phyloP scores from a whole-genome alignment of 352 stramenopile species.

The Globisporangium ultimum region DNA sequence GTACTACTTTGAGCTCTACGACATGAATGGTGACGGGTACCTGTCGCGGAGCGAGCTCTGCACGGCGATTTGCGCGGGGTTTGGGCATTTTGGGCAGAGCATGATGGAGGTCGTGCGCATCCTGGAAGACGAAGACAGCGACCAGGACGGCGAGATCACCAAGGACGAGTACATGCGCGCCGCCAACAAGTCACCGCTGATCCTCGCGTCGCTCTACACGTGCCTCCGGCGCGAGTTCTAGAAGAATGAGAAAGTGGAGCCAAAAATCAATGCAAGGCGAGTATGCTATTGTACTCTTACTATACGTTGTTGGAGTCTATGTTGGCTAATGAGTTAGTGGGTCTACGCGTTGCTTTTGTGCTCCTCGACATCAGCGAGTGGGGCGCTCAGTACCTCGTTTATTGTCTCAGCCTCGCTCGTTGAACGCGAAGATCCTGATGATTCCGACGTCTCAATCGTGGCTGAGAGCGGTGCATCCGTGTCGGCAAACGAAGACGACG shows the following conservation, averaged over 20 bases:
- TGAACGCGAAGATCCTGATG: neutral
- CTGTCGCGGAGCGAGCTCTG: constrained; percentile 29
- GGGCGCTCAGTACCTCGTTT: neutral
- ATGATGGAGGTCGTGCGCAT: constrained; percentile 35
- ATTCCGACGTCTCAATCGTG: constrained; percentile 11
- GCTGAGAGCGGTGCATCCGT: neutral
- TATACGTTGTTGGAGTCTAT: neutral
- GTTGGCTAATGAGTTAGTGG: neutral
- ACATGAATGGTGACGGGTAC: constrained; percentile 25
- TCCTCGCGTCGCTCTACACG: constrained; percentile 42
- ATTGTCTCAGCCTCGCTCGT: neutral
- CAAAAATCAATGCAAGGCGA: neutral
- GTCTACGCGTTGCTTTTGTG: constrained; percentile 3
- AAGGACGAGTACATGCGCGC: constrained; percentile 34
- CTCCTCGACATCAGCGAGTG: constrained; percentile 1
- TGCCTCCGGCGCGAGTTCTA: constrained; percentile 18
- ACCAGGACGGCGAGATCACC: constrained; percentile 37
- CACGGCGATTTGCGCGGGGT: constrained; percentile 33
- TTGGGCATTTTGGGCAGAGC: constrained; percentile 33
- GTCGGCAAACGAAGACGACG: constrained; percentile 11
- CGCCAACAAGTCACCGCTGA: constrained; percentile 25
- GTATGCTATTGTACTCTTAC: neutral
- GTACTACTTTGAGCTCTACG: constrained; percentile 42
- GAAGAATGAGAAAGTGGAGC: neutral
- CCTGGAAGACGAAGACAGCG: constrained; percentile 33